Percentiles rank a stretch among this genome's conserved stretches.
Conservation (phyloP, 1,284 basidiomycete genomes). For the Rhodotorula sp. region DNA sequence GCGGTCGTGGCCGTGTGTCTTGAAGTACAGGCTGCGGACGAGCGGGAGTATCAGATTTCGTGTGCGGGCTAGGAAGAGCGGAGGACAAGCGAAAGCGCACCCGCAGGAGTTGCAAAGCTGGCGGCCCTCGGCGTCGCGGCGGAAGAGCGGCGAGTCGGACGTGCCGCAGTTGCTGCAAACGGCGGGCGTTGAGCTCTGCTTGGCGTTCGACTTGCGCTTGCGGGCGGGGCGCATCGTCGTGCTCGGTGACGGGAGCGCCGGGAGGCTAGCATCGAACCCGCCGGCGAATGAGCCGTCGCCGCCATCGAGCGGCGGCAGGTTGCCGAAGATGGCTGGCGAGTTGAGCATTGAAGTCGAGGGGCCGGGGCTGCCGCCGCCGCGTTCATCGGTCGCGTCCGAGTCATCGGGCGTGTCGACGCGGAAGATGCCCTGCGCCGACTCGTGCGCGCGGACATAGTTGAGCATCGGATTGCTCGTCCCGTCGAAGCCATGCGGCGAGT, state of each 20-base stretch:
- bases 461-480: constrained; percentile 6
- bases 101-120: constrained; percentile 74
- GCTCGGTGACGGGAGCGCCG: background rate
- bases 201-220: constrained; percentile 12
- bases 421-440: constrained; percentile 8
- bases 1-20: constrained; percentile 33
- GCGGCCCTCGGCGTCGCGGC: constrained; percentile 86
- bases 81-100: background rate
- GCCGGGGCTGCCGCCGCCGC: constrained; percentile 1
- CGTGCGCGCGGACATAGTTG: constrained; percentile 25
- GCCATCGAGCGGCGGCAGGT: background rate
- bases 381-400: constrained; percentile 15
- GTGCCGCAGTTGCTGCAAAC: constrained; percentile 84
- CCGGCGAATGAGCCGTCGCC: background rate
- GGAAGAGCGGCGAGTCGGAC: constrained; percentile 88
- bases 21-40: constrained; percentile 27
- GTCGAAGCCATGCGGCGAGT: constrained; percentile 1
- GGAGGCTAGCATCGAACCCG: background rate
- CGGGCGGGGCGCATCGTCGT: background rate
- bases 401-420: constrained; percentile 24
- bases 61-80: background rate
- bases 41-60: background rate
- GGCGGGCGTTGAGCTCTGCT: constrained; percentile 10
- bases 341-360: background rate
- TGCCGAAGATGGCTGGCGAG: background rate